Base-by-base conservation (phyloP, 106 monocot species). In the Acanthochlamys bracteata region DNA sequence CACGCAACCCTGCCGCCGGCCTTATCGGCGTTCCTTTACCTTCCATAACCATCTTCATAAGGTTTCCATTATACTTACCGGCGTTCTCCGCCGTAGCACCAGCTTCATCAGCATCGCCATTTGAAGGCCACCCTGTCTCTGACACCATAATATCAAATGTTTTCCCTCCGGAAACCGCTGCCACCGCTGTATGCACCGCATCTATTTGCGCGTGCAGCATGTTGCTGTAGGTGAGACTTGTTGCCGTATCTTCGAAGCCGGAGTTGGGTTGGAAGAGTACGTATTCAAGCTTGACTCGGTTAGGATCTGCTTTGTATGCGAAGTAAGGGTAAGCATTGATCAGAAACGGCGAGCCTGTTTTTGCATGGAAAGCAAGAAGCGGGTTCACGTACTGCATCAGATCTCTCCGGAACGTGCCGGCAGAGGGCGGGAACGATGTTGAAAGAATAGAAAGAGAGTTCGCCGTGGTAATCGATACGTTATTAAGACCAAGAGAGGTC, bases 141-240 rank as follows among this genome's bases (percentile, higher is more conserved):
- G 63, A 63, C 20, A 63, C 63, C 42, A 39, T n/a, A 1, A 63
- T 10, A 23, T 63, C 63, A 23, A 63, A 10, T 12, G 21, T 23
- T 23, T 7, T 41, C 41, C 20, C 63, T 17, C 63, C 63, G 9
- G 41, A 42, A 9, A 21, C 61, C 61, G 41, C 43, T 4, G 42
- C 16, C 4, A 63, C 42, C 11, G 63, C 63, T 20, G 63, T 10
- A 14, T 42, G n/a, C 7, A 63, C 63, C 22, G 63, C 63, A 43
- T 63, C 63, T n/a, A 63, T 43, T 42, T 63, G 63, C 6, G 63
- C 63, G 43, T 63, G 63, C 41, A 63, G 43, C 63, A 63, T 63
- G 63, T 63, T 63, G 63, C 22, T 14, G 21, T 63, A 63, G 20
- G 10, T 42, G 8, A 63, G 11, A 11, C 63, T 43, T 13, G 63